Percentiles rank a stretch among this genome's conserved stretches.
These are phyloP conservation scores for Wickerhamiella alocasiicola DNA, from an alignment of 805 yeast species.

Conservation along the genomic window DNA sequence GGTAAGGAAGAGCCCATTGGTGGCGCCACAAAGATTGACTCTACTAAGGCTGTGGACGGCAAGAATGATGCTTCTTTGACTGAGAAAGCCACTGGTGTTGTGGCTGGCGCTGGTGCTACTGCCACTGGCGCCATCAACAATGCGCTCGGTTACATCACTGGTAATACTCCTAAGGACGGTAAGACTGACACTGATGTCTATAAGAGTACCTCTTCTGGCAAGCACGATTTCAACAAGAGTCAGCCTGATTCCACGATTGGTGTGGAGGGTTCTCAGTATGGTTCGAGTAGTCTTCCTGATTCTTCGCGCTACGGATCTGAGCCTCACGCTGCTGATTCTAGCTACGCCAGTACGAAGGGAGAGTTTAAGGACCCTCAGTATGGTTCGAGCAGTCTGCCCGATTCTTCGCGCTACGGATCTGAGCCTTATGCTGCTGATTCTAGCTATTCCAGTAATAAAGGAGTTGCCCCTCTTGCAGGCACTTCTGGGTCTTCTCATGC, in stretches of 20 bases:
- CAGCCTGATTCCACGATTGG: not conserved
- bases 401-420: too few species aligned
- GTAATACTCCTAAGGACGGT: not conserved
- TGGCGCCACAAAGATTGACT: not conserved
- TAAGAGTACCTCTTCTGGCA: not conserved
- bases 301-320: too few species aligned
- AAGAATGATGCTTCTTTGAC: not conserved
- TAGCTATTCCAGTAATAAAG: not conserved
- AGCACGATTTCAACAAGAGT: not conserved
- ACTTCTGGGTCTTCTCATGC: not conserved
- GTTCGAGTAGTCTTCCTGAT: too few species aligned
- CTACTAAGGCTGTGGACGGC: not conserved
- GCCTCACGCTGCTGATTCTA: not conserved
- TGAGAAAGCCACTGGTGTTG: not conserved
- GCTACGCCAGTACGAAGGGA: not conserved
- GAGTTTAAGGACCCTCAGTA: too few species aligned
- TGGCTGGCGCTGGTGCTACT: constrained; percentile 8
- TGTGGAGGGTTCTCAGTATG: not conserved
- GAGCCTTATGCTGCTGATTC: not conserved
- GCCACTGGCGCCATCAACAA: not conserved
- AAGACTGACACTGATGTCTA: not conserved
- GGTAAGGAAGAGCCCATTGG: not conserved
- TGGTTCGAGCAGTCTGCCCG: too few species aligned
- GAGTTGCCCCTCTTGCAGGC: not conserved
- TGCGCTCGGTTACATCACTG: not conserved